These are phyloP conservation scores for Penicillium sp. DNA, from an alignment of 2,329 filamentous ascomycete genomes.

Conservation along the genomic window DNA sequence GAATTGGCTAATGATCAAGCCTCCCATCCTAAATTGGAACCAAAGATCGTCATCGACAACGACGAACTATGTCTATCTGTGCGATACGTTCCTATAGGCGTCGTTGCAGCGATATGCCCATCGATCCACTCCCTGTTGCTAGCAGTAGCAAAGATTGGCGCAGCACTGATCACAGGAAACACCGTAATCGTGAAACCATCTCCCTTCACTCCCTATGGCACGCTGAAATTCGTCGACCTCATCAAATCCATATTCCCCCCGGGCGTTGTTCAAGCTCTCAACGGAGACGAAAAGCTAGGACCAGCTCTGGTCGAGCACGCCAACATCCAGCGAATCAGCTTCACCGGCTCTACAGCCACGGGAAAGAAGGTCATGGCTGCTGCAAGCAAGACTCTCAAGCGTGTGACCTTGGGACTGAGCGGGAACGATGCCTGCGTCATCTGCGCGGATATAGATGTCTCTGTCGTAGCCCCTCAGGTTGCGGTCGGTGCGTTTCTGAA, in stretches of 20 bases:
- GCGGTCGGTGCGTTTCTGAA: slow-evolving; percentile 50
- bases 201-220: slow-evolving; percentile 53
- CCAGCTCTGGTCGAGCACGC: slow-evolving; percentile 53
- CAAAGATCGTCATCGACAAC: slow-evolving; percentile 46
- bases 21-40: slow-evolving; percentile 30
- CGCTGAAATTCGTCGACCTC: slow-evolving; percentile 52
- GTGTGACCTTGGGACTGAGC: slow-evolving; percentile 51
- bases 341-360: slow-evolving; percentile 55
- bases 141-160: slow-evolving; percentile 45
- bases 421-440: slow-evolving; percentile 56
- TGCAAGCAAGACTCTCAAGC: slow-evolving; percentile 51
- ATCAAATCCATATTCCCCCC: slow-evolving; percentile 49
- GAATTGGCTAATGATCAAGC: slow-evolving; percentile 9
- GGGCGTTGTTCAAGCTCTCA: slow-evolving; percentile 55
- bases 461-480: slow-evolving; percentile 25
- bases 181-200: slow-evolving; percentile 55
- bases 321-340: slow-evolving; percentile 55
- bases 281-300: slow-evolving; percentile 53
- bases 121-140: slow-evolving; percentile 52
- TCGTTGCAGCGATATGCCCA: slow-evolving; percentile 41
- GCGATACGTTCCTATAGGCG: slow-evolving; percentile 47
- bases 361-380: slow-evolving; percentile 49
- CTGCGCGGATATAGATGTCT: slow-evolving; percentile 51
- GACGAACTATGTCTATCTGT: slow-evolving; percentile 38
- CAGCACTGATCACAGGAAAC: slow-evolving; percentile 51